Evolutionary conservation across 345 rosid species (phyloP).

Genomic region (Isatis tinctoria): DNA sequence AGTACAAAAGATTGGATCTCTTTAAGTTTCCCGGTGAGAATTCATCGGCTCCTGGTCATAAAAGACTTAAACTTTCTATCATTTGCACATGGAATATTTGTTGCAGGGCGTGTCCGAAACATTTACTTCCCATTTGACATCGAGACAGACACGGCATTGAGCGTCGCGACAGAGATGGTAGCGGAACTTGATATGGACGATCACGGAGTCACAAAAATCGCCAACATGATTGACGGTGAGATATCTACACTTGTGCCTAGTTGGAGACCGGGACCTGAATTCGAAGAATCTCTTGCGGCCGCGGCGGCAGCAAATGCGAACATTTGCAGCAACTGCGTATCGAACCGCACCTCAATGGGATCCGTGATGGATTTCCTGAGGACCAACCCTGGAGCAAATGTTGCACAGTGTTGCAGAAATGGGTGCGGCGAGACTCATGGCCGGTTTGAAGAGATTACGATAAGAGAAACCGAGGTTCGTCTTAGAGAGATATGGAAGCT

Average conservation of each 20-base stretch:
- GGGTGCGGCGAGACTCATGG: slow-evolving; percentile 92
- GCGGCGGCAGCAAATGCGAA: slow-evolving; percentile 46
- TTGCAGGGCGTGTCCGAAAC: slow-evolving; percentile 72
- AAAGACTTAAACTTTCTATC: background rate
- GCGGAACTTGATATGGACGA: slow-evolving; percentile 84
- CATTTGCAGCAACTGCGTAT: slow-evolving; percentile 74
- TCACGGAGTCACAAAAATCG: slow-evolving; percentile 83
- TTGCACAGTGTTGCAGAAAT: slow-evolving; percentile 59
- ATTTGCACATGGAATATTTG: background rate
- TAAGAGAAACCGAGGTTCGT: slow-evolving; percentile 46
- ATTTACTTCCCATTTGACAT: slow-evolving; percentile 87
- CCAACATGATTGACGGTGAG: slow-evolving; percentile 92
- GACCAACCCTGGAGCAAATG: slow-evolving; percentile 49
- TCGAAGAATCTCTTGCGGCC: slow-evolving; percentile 53
- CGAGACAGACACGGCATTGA: slow-evolving; percentile 77
- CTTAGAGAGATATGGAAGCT: slow-evolving; percentile 65
- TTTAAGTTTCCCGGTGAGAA: background rate
- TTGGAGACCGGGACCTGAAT: slow-evolving; percentile 78
- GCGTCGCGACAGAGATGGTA: slow-evolving; percentile 97
- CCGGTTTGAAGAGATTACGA: slow-evolving; percentile 81
- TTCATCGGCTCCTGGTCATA: background rate
- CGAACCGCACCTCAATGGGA: slow-evolving; percentile 74
- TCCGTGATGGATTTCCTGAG: slow-evolving; percentile 68
- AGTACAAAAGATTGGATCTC: background rate
- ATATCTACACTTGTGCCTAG: slow-evolving; percentile 74